Percentiles rank a stretch among this genome's conserved stretches.
phyloP scores from a whole-genome alignment of 352 stramenopile genomes.

The Chrysophaeum taylorii region DNA sequence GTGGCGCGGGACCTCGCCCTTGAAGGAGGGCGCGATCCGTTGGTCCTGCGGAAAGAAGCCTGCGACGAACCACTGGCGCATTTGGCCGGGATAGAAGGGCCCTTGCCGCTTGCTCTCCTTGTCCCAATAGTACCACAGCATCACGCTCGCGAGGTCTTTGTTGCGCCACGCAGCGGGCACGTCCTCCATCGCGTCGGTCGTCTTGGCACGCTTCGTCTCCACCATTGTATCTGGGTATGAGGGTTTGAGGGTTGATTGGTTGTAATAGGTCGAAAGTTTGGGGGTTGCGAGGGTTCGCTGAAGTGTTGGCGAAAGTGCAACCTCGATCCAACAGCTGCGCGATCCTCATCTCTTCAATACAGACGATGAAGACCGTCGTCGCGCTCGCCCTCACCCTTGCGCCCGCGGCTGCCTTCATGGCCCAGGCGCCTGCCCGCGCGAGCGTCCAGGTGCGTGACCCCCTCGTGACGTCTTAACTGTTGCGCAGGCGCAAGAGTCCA shows the following conservation, averaged over 20 bases:
- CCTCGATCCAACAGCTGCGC: too few species aligned
- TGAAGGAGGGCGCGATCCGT: slow-evolving; percentile 57
- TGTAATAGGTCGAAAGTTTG: too few species aligned
- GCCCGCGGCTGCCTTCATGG: not conserved
- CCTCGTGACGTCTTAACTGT: too few species aligned
- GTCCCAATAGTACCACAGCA: slow-evolving; percentile 6
- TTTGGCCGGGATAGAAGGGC: slow-evolving; percentile 5
- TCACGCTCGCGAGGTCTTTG: not conserved
- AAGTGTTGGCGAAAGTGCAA: too few species aligned
- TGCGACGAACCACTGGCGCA: not conserved
- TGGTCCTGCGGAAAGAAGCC: slow-evolving; percentile 23
- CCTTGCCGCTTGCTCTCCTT: not conserved
- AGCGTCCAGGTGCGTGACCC: not conserved
- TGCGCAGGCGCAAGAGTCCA: too few species aligned
- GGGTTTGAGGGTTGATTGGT: too few species aligned
- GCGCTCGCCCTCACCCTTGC: not conserved
- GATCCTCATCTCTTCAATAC: too few species aligned
- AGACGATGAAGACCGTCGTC: too few species aligned
- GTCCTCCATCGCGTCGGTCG: not conserved
- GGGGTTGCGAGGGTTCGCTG: too few species aligned
- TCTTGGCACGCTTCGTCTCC: too few species aligned
- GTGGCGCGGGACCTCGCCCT: slow-evolving; percentile 69
- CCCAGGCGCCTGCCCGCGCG: not conserved
- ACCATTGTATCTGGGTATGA: too few species aligned
- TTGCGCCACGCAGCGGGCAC: not conserved